Base-by-base conservation (phyloP, 1,284 basidiomycete species). In the Lentinula novae-zelandiae region DNA sequence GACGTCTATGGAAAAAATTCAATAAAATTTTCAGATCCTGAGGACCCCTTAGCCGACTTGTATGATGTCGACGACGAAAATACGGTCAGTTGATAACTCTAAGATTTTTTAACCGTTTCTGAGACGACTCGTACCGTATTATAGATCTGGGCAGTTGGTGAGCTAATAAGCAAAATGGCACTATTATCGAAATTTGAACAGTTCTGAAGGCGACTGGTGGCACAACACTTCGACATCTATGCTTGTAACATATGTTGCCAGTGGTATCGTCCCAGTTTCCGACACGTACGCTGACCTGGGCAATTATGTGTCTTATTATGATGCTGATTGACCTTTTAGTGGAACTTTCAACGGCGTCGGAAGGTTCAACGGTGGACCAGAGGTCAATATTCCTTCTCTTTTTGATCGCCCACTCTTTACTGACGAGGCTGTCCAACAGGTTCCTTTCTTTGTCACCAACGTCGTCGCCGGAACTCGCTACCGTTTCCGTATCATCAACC, bases 401-500 rank as follows among this genome's bases (percentile, higher is more conserved):
- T n/a, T 0, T 31, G 12, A 13, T 17, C 1, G 31, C 27, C 5
- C 22, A 51, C 39, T 20, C 7, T 13, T 27, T 13, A 12, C 27
- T 54, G 27, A 13, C 27, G 15, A 13, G 60, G 13, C 31, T 49
- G 33, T 50, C 7, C 72, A 73, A 6, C 65, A 67, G 39, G 69
- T 74, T 10, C 66, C 69, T 2, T 72, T 69, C 60, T 61, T 72
- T 7, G 70, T 72, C 9, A 63, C 75, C 60, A 75, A 73, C 59
- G 76, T 78, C 34, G 58, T 65, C 7, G 44, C 64, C 8, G 74
- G 74, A 17, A 75, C 74, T 57, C 75, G 75, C 51, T 80, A 83
- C 68, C 69, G 75, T 33, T 68, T 76, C 66, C 69, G 86, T n/a
- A 67, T 88, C 60, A 76, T 87, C 75, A 81, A 80, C 72, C 71